A percentile compares a stretch with the other conserved stretches of the same genome.
Conservation (phyloP, 2,329 filamentous ascomycete species). For the Alternaria burnsii region DNA sequence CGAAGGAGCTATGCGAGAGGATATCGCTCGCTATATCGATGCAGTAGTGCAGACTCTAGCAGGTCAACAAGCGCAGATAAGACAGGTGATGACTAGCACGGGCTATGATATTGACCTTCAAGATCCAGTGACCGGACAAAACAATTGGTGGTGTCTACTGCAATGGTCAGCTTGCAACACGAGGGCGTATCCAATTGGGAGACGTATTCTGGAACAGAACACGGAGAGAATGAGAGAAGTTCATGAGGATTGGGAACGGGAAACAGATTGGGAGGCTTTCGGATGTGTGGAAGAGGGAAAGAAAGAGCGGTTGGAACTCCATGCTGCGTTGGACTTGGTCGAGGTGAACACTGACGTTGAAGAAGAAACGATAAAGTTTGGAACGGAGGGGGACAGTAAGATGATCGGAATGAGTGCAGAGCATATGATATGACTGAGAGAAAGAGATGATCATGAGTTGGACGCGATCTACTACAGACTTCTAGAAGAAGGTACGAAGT, state of each 20-base stretch:
- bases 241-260: not conserved
- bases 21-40: not conserved
- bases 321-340: constrained; percentile 1
- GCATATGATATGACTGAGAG: not conserved
- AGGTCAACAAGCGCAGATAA: not conserved
- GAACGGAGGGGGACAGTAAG: not conserved
- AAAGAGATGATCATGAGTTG: not conserved
- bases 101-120: not conserved
- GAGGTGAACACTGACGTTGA: not conserved
- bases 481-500: not conserved
- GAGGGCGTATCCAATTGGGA: not conserved
- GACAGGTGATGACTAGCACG: not conserved
- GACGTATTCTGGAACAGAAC: not conserved
- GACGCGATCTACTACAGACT: not conserved
- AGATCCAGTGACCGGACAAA: constrained; percentile 1
- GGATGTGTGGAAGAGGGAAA: not conserved
- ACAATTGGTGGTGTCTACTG: not conserved
- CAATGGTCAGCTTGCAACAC: not conserved
- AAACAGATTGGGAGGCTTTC: not conserved
- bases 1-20: not conserved
- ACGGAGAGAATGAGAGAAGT: not conserved
- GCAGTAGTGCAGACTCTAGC: not conserved
- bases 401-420: not conserved
- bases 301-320: not conserved
- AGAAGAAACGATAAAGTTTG: not conserved